Percentiles rank a stretch among this genome's conserved stretches.
Conservation (phyloP, 208 protist genomes). For the Angomonas deanei region DNA sequence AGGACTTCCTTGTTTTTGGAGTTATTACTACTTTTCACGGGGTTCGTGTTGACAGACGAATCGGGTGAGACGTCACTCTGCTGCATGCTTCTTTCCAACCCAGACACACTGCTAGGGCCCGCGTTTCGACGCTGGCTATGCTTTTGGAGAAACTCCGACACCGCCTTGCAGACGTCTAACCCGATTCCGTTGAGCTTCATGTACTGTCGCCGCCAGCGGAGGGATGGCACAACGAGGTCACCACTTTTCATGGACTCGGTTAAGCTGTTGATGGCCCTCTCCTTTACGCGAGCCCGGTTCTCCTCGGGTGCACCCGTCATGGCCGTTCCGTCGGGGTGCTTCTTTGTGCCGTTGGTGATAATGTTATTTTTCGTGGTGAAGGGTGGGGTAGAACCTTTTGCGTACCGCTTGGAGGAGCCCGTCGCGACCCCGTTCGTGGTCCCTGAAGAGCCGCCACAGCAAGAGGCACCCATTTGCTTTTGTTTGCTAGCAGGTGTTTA, state of each 20-base stretch:
- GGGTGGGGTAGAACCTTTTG: background rate
- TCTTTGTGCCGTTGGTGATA: background rate
- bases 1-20: background rate
- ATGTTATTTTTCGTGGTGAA: background rate
- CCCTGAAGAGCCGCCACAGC: background rate
- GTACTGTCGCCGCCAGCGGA: conserved; percentile 52
- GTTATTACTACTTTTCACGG: background rate
- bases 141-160: conserved; percentile 19
- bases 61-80: background rate
- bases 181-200: conserved; percentile 39
- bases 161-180: conserved; percentile 10
- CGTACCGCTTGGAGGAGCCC: background rate
- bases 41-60: background rate
- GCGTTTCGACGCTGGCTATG: background rate
- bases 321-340: conserved; percentile 1
- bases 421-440: background rate
- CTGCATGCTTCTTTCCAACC: background rate
- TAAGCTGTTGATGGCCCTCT: conserved; percentile 36
- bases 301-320: conserved; percentile 19
- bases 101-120: background rate
- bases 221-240: conserved; percentile 28
- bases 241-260: conserved; percentile 19
- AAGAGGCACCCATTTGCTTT: background rate
- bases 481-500: background rate
- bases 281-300: conserved; percentile 20